Evolutionary conservation across 108 stramenopile species (phyloP).

Genomic region (Thalassiosira profunda): DNA sequence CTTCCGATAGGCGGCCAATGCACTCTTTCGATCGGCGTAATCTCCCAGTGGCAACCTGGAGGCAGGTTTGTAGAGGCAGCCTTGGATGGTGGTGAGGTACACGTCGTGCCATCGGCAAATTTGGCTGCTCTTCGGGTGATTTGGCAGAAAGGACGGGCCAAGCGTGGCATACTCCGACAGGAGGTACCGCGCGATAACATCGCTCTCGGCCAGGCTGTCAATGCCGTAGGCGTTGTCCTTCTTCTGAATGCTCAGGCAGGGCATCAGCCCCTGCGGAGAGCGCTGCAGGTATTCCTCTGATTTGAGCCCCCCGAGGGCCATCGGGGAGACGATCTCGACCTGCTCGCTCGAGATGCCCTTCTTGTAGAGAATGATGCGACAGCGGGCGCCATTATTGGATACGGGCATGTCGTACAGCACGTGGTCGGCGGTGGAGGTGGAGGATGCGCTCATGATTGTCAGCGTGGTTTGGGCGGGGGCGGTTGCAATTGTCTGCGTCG

Average conservation of each 20-base stretch:
- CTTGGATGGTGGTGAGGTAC: slow-evolving; percentile 94
- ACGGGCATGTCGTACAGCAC: slow-evolving; percentile 93
- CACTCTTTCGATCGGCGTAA: slow-evolving; percentile 82
- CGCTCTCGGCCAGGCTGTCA: slow-evolving; percentile 67
- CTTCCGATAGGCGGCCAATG: slow-evolving; percentile 72
- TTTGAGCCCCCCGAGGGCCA: slow-evolving; percentile 87
- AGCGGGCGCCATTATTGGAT: slow-evolving; percentile 94
- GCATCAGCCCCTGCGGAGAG: slow-evolving; percentile 95
- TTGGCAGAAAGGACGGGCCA: slow-evolving; percentile 88
- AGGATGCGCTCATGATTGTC: slow-evolving; percentile 18
- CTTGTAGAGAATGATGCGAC: slow-evolving; percentile 85
- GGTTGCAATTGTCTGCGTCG: too few species aligned
- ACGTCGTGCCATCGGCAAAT: slow-evolving; percentile 94
- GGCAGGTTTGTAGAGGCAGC: slow-evolving; percentile 87
- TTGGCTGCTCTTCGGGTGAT: slow-evolving; percentile 79
- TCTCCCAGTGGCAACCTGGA: slow-evolving; percentile 79
- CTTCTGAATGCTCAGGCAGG: slow-evolving; percentile 52
- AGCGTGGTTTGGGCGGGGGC: too few species aligned
- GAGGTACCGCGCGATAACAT: slow-evolving; percentile 91
- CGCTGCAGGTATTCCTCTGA: slow-evolving; percentile 76
- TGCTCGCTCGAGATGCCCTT: slow-evolving; percentile 70
- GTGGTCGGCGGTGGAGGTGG: slow-evolving; percentile 40
- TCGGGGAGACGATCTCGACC: slow-evolving; percentile 71
- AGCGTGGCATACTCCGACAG: slow-evolving; percentile 59
- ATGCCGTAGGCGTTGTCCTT: slow-evolving; percentile 19